Base-by-base conservation (phyloP, 176 grass and related monocot genomes). In the Melocanna baccifera region DNA sequence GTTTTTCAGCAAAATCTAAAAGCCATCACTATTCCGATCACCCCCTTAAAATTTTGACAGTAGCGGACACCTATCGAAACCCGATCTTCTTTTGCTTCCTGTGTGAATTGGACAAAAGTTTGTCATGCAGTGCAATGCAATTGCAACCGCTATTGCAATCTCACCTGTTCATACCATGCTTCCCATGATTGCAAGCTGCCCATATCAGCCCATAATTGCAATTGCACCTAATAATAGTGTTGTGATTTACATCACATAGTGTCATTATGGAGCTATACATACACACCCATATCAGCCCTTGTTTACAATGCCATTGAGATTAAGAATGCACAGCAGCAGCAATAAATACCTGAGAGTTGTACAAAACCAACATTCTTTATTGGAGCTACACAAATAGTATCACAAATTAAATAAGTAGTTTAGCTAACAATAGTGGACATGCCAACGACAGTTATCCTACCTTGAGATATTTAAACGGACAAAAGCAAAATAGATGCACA, bases 401-500 rank as follows among this genome's bases (percentile, higher is more conserved):
- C 10, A 12, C 42, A 43, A 43, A 43, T 43, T 43, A 43, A 43
- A 9, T 9, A 43, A 43, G 2, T 43, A 43, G 46, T 14, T 15
- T 48, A 15, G 12, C 12, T 48, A 48, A 48, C 46, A 41, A 63
- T 12, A 64, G 18, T 47, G 36, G 40, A 10, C 42, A 43, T 43
- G 42, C 10, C 9, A 43, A 13, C 25, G 53, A 23, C 10, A 92
- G 36, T 22, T 61, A 47, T 62, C 55, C 29, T 87, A 95, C 93
- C 93, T 90, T 64, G 93, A 77, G 28, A 90, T 87, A 87, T 90
- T 90, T 67, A 95, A 83, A 42, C 79, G 75, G 36, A 78, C 26
- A n/a, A 90, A 86, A 69, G 90, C 79, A 86, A 95, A 95, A 30
- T 85, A 88, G 79, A 95, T 90, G 65, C 85, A 87, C 56, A 92